Percentiles rank a stretch among this genome's conserved stretches.
These are phyloP conservation scores for Fusarium zealandicum DNA, from an alignment of 2,329 filamentous ascomycete species.

Conservation along the genomic window DNA sequence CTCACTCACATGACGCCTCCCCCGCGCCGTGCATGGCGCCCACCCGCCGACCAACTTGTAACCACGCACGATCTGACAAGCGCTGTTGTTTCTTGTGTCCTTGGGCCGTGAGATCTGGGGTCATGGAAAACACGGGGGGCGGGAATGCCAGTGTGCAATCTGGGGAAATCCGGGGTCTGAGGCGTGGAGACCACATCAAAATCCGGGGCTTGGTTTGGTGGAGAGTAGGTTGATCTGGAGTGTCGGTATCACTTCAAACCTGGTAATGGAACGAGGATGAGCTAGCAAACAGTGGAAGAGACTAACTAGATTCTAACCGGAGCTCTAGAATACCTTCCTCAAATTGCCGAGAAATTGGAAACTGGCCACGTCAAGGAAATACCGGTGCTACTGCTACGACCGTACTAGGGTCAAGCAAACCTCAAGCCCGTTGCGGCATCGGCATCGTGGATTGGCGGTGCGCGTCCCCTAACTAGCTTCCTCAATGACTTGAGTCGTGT, in stretches of 20 bases:
- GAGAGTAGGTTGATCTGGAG: constrained; percentile 8
- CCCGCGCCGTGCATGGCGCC: not conserved
- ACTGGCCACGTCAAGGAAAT: not conserved
- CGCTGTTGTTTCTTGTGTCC: too few relatives aligned
- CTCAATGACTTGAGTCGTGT: not conserved
- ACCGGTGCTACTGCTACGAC: not conserved
- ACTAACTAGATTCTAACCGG: too few relatives aligned
- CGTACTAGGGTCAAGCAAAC: too few relatives aligned
- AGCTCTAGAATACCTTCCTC: too few relatives aligned
- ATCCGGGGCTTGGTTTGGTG: constrained; percentile 14
- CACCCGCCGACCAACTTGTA: too few relatives aligned
- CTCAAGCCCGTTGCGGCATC: not conserved
- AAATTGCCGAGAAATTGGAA: not conserved
- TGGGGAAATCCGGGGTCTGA: constrained; percentile 30
- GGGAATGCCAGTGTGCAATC: constrained; percentile 2
- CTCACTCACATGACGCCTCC: constrained; percentile 33
- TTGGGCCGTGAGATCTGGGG: too few relatives aligned
- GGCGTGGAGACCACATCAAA: constrained; percentile 13
- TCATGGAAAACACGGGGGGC: constrained; percentile 5
- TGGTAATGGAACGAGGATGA: not conserved
- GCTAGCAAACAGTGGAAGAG: too few relatives aligned
- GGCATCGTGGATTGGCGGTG: not conserved
- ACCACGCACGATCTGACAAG: too few relatives aligned
- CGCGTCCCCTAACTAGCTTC: not conserved
- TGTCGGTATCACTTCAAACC: not conserved